Base-by-base conservation (phyloP, 306 rosid species). In the Castanea crenata region DNA sequence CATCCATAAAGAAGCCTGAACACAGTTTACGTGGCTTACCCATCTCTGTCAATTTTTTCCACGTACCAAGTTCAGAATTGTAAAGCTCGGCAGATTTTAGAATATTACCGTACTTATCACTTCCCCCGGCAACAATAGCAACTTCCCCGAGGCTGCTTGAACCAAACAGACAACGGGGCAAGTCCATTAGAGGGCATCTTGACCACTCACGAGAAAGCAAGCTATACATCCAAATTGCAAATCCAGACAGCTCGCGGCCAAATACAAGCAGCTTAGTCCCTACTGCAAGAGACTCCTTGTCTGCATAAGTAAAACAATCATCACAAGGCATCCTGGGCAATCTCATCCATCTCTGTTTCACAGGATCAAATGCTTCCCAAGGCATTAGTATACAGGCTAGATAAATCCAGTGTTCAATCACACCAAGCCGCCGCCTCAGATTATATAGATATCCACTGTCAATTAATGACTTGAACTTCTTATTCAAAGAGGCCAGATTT, bases 261-360 rank as follows among this genome's bases (percentile, higher is more conserved):
- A 85, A 81, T 14, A 81, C 85, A 68, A 85, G 76, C 21, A 85
- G 41, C 34, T 85, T 74, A 3, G 55, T 81, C 27, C 85, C 88
- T 10, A 85, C 85, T 1, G 85, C 88, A 59, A 85, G 78, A 10
- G 88, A 85, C 67, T 85, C 88, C 84, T 81, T 85, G 80, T 85
- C 88, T 0, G 88, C 80, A 27, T 62, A 69, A 34, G 29, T 55
- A 56, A 85, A 85, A 46, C 85, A 81, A 4, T 81, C 80, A 75
- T 85, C 88, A 19, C 83, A 74, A 35, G 85, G 88, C 52, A 85
- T 81, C 54, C 34, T 71, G 3, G 85, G 83, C 69, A 81, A 41
- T 71, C 49, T 78, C 83, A 29, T 81, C 88, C 88, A 85, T 63
- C 73, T 61, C 32, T 57, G 71, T 46, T 75, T 74, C 15, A 21